These are phyloP conservation scores for Pestalotiopsis sp. DNA, from an alignment of 2,329 filamentous ascomycete species.

Conservation along the genomic window DNA sequence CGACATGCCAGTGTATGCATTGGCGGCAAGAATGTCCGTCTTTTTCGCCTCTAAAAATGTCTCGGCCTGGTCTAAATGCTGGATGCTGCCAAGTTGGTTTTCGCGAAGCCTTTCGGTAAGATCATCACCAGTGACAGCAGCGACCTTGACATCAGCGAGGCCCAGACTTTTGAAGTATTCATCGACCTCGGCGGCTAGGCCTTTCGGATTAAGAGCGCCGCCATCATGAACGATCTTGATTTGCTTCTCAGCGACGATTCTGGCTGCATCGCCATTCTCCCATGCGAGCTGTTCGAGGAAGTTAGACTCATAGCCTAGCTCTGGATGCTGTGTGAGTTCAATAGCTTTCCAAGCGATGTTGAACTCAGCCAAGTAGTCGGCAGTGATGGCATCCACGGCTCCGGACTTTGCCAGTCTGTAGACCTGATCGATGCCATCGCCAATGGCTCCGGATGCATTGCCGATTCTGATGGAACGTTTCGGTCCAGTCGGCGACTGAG, in stretches of 20 bases:
- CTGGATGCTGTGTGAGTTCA: conserved; percentile 27
- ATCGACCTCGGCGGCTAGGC: conserved; percentile 37
- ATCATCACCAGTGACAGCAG: conserved; percentile 49
- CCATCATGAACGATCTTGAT: conserved; percentile 54
- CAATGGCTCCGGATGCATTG: conserved; percentile 38
- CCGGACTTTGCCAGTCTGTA: conserved; percentile 33
- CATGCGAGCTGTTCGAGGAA: conserved; percentile 33
- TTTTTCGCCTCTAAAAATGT: background rate
- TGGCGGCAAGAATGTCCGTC: conserved; percentile 29
- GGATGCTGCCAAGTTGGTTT: background rate
- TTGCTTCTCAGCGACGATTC: conserved; percentile 34
- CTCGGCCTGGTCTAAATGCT: background rate
- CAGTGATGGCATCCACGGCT: conserved; percentile 23
- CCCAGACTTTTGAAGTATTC: conserved; percentile 15
- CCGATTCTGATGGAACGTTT: conserved; percentile 36
- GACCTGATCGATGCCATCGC: conserved; percentile 38
- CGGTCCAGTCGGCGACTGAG: background rate
- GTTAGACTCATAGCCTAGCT: conserved; percentile 32
- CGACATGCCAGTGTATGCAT: conserved; percentile 48
- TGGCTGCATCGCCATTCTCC: conserved; percentile 19
- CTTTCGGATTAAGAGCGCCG: conserved; percentile 53
- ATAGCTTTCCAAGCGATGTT: conserved; percentile 36
- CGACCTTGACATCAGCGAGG: conserved; percentile 37
- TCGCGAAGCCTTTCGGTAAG: conserved; percentile 29
- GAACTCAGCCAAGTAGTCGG: conserved; percentile 29